These are phyloP conservation scores for Coemansia furcata DNA, from an alignment of 192 early-diverging fungal genomes.

Conservation along the genomic window DNA sequence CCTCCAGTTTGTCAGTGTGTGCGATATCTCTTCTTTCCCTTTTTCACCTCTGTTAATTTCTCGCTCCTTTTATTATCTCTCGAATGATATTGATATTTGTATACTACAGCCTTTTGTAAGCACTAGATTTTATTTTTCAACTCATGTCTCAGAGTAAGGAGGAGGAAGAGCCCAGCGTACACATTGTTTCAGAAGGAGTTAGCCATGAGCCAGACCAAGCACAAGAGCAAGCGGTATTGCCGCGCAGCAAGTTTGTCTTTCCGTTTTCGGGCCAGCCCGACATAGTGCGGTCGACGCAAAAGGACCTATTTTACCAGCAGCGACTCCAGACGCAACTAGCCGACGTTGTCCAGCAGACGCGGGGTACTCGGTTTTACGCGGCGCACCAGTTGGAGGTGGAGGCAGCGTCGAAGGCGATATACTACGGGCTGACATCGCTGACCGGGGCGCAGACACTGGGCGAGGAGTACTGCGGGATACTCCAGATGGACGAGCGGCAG, in stretches of 20 bases:
- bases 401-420: slow-evolving; percentile 61
- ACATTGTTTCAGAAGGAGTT: slow-evolving; percentile 11
- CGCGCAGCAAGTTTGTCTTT: slow-evolving; percentile 43
- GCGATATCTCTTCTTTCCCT: neutral
- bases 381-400: slow-evolving; percentile 65
- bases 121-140: neutral
- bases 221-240: neutral
- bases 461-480: slow-evolving; percentile 93
- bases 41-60: neutral
- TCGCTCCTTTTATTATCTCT: neutral
- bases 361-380: slow-evolving; percentile 59
- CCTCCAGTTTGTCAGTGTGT: neutral
- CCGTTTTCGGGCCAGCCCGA: slow-evolving; percentile 78
- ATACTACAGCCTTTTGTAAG: neutral
- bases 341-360: slow-evolving; percentile 59
- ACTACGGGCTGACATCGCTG: slow-evolving; percentile 72
- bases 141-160: neutral
- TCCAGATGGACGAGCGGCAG: slow-evolving; percentile 60
- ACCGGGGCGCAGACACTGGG: slow-evolving; percentile 83
- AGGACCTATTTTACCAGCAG: slow-evolving; percentile 81
- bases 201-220: neutral
- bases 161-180: slow-evolving; percentile 2
- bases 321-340: slow-evolving; percentile 63
- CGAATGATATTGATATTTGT: neutral
- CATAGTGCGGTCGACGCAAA: slow-evolving; percentile 86